Percentiles rank a stretch among this genome's conserved stretches.
These are phyloP conservation scores for Trichoderma reesei DNA, from an alignment of 495 filamentous ascomycete genomes.

Conservation along the genomic window DNA sequence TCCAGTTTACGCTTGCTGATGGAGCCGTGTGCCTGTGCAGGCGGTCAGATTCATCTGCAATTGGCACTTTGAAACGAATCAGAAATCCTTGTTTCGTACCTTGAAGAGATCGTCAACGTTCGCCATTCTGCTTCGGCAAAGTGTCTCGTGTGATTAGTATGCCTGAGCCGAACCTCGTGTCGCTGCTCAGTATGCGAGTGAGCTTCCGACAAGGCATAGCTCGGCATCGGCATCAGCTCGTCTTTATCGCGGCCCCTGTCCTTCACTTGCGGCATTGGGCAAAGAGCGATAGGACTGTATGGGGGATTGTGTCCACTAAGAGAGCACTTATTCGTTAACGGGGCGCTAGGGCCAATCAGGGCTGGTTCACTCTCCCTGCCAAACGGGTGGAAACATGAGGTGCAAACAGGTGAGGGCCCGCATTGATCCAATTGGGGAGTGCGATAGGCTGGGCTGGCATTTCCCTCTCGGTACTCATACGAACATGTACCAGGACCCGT, in stretches of 20 bases:
- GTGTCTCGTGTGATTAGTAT: background rate
- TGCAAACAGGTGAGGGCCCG: background rate
- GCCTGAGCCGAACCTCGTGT: background rate
- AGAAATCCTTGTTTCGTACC: conserved; percentile 31
- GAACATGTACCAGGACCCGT: background rate
- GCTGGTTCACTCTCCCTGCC: background rate
- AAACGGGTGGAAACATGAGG: too few species aligned
- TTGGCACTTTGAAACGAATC: background rate
- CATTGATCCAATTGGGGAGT: background rate
- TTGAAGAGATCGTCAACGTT: conserved; percentile 82
- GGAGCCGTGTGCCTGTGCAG: conserved; percentile 43
- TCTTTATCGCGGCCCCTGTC: conserved; percentile 6
- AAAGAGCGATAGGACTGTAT: background rate
- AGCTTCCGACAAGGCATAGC: background rate
- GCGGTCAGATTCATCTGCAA: conserved; percentile 10
- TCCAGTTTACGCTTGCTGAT: conserved; percentile 70
- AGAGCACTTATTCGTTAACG: background rate
- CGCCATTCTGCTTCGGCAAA: conserved; percentile 40
- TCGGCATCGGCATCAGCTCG: too few species aligned
- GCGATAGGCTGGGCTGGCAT: background rate
- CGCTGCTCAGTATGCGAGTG: background rate
- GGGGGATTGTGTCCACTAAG: background rate
- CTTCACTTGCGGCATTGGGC: background rate
- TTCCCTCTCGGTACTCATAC: background rate
- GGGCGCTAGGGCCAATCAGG: background rate